Conservation (phyloP, 163 green algal genomes). For the Prototheca stagnorum region DNA sequence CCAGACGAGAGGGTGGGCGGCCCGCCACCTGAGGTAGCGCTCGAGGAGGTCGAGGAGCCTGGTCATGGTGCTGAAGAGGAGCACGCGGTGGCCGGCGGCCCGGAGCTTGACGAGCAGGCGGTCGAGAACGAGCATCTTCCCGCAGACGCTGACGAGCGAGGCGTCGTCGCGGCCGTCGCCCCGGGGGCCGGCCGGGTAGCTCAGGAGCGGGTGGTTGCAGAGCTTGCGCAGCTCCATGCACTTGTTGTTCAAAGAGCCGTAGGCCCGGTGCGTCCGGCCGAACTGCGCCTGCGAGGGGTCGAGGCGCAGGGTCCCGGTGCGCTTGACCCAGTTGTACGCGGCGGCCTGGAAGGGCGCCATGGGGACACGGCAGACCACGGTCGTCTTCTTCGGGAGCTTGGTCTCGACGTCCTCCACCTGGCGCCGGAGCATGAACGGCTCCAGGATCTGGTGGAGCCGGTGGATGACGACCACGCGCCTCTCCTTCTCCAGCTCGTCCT, state of each 20-base stretch:
- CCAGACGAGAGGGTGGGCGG: background rate
- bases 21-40: conserved; percentile 69
- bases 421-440: conserved; percentile 94
- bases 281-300: conserved; percentile 41
- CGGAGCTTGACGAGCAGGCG: conserved; percentile 84
- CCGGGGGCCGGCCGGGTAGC: conserved; percentile 33
- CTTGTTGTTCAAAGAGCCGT: conserved; percentile 82
- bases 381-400: conserved; percentile 78
- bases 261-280: conserved; percentile 27
- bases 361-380: conserved; percentile 60
- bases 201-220: conserved; percentile 90
- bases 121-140: conserved; percentile 89
- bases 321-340: conserved; percentile 68
- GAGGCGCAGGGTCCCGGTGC: conserved; percentile 56
- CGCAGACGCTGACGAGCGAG: conserved; percentile 61
- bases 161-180: conserved; percentile 7
- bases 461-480: conserved; percentile 84
- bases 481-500: conserved; percentile 66
- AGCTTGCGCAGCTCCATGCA: conserved; percentile 96
- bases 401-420: conserved; percentile 91
- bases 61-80: conserved; percentile 83
- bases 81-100: conserved; percentile 52
- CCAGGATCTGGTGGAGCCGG: conserved; percentile 92
- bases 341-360: conserved; percentile 65
- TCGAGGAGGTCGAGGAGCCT: conserved; percentile 68